Evolutionary conservation across 1,139 yeast genomes (phyloP), one percentile per base, ranked within the genome.

Genomic region (Citeromyces hawaiiensis): DNA sequence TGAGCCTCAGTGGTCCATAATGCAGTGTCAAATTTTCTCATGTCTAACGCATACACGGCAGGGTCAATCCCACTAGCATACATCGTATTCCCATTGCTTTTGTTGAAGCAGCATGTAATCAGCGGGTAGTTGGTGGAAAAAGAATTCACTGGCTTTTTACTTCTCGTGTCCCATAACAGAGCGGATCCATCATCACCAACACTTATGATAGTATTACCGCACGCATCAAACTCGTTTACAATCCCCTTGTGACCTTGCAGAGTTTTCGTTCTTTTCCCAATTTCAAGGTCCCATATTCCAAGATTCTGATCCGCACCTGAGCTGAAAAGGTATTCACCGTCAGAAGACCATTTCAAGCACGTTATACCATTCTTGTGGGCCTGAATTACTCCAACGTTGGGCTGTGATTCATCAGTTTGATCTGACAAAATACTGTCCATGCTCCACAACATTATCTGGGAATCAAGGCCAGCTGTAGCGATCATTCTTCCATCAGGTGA

Each of bases 31-130:
- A 60, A 47, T 27, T 57, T 56, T 46, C 78, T 56, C 27, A 70
- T 42, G 48, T 82, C 91, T 57, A 67, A 76, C 1, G 76, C 79
- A 38, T 60, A 54, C 0, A 83, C 65, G 0, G 64, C 57, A 1
- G 86, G 80, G 44, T 83, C 91, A 3, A 83, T 70, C 0, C 94
- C 94, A 0, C 79, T 64, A 4, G 73, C 62, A 47, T 66, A 83
- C 3, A 81, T 48, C 6, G 58, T 57, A 9, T 59, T 50, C 2
- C 71, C 77, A 29, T 54, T 54, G 3, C 51, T 45, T 38, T 48
- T 52, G 10, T 48, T 50, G 41, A 57, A 57, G 40, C 79, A 72
- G 0, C 83, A 14, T 82, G 55, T 2, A 14, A 23, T 34, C 25
- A 83, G 48, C 0, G 94, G 91, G 48, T 63, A 79, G 2, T 64